These are phyloP conservation scores for Pezizomycotina sp. DNA, from an alignment of 2,329 filamentous ascomycete species.

Conservation along the genomic window DNA sequence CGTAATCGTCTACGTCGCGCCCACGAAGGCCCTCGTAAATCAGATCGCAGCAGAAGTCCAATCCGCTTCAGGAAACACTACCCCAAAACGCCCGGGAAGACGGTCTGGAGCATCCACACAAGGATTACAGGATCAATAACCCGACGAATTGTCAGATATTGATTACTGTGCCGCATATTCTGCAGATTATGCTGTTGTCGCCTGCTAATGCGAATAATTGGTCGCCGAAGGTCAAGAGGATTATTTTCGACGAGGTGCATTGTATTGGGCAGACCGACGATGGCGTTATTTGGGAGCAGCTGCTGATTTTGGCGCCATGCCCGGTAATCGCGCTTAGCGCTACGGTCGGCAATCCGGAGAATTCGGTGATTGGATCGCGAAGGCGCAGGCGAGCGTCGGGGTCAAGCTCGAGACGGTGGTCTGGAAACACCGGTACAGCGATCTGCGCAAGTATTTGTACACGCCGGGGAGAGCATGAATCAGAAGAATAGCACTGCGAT, in stretches of 20 bases:
- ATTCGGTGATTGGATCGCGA: conserved; percentile 51
- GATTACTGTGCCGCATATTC: conserved; percentile 60
- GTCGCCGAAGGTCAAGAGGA: conserved; percentile 51
- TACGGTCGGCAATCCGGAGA: conserved; percentile 60
- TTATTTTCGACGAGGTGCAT: conserved; percentile 72
- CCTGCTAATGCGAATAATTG: conserved; percentile 50
- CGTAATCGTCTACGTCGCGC: conserved; percentile 61
- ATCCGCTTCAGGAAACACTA: conserved; percentile 54
- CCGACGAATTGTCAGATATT: conserved; percentile 55
- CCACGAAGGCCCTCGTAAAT: conserved; percentile 58
- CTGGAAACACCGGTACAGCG: conserved; percentile 55
- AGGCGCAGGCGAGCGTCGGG: conserved; percentile 46
- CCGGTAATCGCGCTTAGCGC: conserved; percentile 66
- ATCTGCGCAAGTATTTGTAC: conserved; percentile 60
- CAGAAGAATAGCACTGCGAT: conserved; percentile 4
- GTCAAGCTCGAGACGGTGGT: conserved; percentile 50
- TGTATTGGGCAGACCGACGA: conserved; percentile 63
- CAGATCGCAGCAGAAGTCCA: conserved; percentile 68
- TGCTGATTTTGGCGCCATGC: conserved; percentile 56
- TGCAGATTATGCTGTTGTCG: conserved; percentile 60
- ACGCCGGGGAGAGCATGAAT: conserved; percentile 33
- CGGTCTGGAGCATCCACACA: conserved; percentile 65
- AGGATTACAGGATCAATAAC: conserved; percentile 60
- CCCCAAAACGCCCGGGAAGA: conserved; percentile 42
- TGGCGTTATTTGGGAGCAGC: conserved; percentile 61